Percentiles rank a stretch among this genome's conserved stretches.
These are phyloP conservation scores for Helminthosporium solani DNA, from an alignment of 2,329 filamentous ascomycete genomes.

Conservation along the genomic window DNA sequence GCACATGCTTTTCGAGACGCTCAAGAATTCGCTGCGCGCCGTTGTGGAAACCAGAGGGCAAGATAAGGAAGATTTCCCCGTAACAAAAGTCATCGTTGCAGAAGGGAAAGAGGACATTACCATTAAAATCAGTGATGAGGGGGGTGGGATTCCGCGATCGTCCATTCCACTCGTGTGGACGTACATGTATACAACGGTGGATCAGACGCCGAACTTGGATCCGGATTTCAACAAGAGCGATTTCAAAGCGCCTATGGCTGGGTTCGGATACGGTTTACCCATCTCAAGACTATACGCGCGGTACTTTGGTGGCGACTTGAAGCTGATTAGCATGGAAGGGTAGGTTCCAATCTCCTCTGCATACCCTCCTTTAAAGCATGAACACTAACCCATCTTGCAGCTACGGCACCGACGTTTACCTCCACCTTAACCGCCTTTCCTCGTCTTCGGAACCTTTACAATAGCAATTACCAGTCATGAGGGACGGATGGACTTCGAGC, in stretches of 20 bases:
- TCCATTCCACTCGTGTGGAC: constrained; percentile 98
- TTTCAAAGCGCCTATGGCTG: constrained; percentile 99
- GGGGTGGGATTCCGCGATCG: constrained; percentile 89
- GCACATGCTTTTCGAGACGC: constrained; percentile 98
- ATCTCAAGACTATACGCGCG: constrained; percentile 92
- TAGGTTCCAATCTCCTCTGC: constrained; percentile 53
- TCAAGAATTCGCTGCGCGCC: constrained; percentile 96
- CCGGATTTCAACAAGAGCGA: constrained; percentile 98
- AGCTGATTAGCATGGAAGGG: constrained; percentile 99
- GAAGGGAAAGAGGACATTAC: constrained; percentile 99
- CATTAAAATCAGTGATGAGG: constrained; percentile 96
- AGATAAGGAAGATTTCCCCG: constrained; percentile 92
- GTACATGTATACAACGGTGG: constrained; percentile 99
- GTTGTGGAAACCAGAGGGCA: constrained; percentile 94
- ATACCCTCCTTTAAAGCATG: not conserved
- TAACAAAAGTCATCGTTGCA: constrained; percentile 96
- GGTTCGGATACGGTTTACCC: constrained; percentile 95
- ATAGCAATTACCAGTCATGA: constrained; percentile 89
- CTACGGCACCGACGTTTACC: constrained; percentile 97
- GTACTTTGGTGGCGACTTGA: constrained; percentile 96
- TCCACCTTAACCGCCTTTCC: constrained; percentile 92
- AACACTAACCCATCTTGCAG: constrained; percentile 50
- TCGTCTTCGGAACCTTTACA: constrained; percentile 95
- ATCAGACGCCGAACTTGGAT: constrained; percentile 89
- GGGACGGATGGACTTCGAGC: constrained; percentile 59